phyloP scores from a whole-genome alignment of 805 yeast species.

The Metschnikowia proteae region DNA sequence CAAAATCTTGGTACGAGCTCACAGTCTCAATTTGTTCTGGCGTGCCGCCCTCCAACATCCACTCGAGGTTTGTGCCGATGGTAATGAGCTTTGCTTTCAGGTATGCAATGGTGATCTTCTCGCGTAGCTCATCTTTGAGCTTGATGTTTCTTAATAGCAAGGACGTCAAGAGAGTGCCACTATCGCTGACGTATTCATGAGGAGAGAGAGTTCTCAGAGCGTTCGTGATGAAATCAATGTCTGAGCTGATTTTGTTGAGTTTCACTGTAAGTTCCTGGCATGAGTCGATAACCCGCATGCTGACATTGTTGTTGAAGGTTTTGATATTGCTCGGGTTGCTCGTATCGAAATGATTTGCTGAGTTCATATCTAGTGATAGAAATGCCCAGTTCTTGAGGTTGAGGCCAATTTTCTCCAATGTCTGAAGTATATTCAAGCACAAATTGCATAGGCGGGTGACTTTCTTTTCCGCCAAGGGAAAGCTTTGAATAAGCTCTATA shows the following conservation, averaged over 20 bases:
- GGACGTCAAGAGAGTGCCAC: constrained; percentile 48
- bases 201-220: constrained; percentile 41
- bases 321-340: constrained; percentile 18
- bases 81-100: constrained; percentile 62
- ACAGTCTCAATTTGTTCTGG: constrained; percentile 28
- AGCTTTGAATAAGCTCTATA: constrained; percentile 40
- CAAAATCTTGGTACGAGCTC: constrained; percentile 52
- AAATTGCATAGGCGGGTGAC: constrained; percentile 47
- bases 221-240: constrained; percentile 45
- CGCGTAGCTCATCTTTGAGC: constrained; percentile 48
- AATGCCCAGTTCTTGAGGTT: constrained; percentile 54
- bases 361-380: constrained; percentile 47
- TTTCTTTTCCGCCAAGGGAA: constrained; percentile 40
- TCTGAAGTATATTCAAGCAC: constrained; percentile 44
- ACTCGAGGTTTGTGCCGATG: constrained; percentile 60
- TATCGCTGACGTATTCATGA: constrained; percentile 48
- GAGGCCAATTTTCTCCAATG: constrained; percentile 47
- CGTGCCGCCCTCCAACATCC: constrained; percentile 40
- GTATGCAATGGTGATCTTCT: constrained; percentile 53
- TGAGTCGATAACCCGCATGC: constrained; percentile 49
- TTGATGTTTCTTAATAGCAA: constrained; percentile 44
- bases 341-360: constrained; percentile 35
- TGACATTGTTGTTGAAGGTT: constrained; percentile 50
- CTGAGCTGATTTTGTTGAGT: constrained; percentile 39
- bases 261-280: constrained; percentile 47